Conservation (phyloP, 257 asterid genomes). For the Solanum ossicruentum region DNA sequence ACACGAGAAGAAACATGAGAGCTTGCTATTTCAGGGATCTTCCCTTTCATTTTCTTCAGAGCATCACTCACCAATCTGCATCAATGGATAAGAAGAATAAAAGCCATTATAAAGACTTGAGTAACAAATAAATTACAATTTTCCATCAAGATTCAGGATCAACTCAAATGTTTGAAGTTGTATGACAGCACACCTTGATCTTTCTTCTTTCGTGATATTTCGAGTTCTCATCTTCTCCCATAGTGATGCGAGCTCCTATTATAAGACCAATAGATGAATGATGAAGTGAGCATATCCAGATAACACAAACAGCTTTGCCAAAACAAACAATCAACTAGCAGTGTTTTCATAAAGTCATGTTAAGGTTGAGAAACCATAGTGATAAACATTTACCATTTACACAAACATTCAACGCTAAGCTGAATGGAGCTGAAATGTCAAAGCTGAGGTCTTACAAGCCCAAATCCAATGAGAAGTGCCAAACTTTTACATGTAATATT, state of each 20-base stretch:
- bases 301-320: background rate
- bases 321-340: background rate
- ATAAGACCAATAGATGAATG: constrained; percentile 1
- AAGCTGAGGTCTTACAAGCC: background rate
- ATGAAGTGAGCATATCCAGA: background rate
- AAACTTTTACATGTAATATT: background rate
- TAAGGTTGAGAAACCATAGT: background rate
- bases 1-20: constrained; percentile 85
- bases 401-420: background rate
- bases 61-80: constrained; percentile 74
- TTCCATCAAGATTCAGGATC: background rate
- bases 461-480: background rate
- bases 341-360: background rate
- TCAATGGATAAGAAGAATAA: background rate
- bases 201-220: constrained; percentile 61
- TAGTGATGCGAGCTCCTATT: constrained; percentile 64
- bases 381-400: background rate
- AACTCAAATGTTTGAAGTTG: background rate
- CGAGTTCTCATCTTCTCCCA: constrained; percentile 94
- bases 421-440: background rate
- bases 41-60: constrained; percentile 74
- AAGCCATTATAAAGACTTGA: background rate
- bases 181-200: constrained; percentile 43
- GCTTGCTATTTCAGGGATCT: constrained; percentile 81
- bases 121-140: background rate